These are phyloP conservation scores for Vanrija sp. DNA, from an alignment of 1,284 basidiomycete genomes.

Conservation along the genomic window DNA sequence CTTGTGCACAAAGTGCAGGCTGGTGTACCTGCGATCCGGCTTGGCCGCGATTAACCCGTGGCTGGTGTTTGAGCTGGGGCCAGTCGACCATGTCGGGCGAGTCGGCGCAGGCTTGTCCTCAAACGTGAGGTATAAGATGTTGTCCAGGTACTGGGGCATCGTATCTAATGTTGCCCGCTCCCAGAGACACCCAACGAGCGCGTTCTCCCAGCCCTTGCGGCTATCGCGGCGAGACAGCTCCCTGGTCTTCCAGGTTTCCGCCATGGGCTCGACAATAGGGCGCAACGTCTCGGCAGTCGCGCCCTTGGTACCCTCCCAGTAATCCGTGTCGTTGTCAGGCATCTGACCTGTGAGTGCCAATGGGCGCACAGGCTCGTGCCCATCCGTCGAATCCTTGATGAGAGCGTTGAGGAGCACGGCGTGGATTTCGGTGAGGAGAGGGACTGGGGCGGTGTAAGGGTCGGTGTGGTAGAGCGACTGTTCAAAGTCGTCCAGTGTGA, in stretches of 20 bases:
- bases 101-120: slow-evolving; percentile 47
- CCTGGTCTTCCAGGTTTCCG: slow-evolving; percentile 32
- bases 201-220: slow-evolving; percentile 65
- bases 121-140: slow-evolving; percentile 72
- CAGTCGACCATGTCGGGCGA: slow-evolving; percentile 47
- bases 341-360: slow-evolving; percentile 28
- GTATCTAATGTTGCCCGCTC: slow-evolving; percentile 75
- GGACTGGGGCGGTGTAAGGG: slow-evolving; percentile 62
- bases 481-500: slow-evolving; percentile 92
- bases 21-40: slow-evolving; percentile 66
- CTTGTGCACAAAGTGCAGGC: slow-evolving; percentile 70
- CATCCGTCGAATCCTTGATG: slow-evolving; percentile 59
- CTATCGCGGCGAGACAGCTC: slow-evolving; percentile 36
- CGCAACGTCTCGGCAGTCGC: slow-evolving; percentile 44
- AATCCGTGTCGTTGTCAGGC: slow-evolving; percentile 39
- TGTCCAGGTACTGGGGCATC: slow-evolving; percentile 68
- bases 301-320: slow-evolving; percentile 46
- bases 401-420: slow-evolving; percentile 82
- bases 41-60: slow-evolving; percentile 40
- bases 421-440: slow-evolving; percentile 82
- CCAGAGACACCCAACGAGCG: slow-evolving; percentile 80
- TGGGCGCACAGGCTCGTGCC: slow-evolving; percentile 29
- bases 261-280: slow-evolving; percentile 29
- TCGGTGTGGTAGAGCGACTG: slow-evolving; percentile 74
- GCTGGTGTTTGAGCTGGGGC: slow-evolving; percentile 41